Base-by-base conservation (phyloP, 2,329 filamentous ascomycete genomes). In the Neofusicoccum parvum region DNA sequence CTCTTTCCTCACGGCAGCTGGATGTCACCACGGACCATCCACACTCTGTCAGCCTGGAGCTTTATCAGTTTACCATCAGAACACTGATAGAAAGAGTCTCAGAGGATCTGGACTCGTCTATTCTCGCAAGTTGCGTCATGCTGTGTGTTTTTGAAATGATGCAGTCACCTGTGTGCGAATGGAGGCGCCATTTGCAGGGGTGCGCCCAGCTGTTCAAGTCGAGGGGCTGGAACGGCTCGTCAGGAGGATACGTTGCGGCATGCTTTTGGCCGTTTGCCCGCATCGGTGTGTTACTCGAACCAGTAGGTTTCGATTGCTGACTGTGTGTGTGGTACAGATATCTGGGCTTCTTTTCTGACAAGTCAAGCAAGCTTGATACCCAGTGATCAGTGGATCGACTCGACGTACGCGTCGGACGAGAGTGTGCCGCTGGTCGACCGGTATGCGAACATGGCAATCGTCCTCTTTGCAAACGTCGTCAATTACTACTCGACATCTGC, bases 201-300 rank as follows among this genome's bases (percentile, higher is more conserved):
- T 60, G 56, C 17, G 56, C 56, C 3, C 20, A 60, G 41, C 56
- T 60, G 3, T 34, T 60, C 23, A 20, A n/a, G 10, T n/a, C 41
- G 11, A 46, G 27, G 17, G 27, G 27, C 6, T 60, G 56, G 56
- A 60, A 60, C 14, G 56, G 56, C 0, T 60, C 56, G 2, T 34
- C 23, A 10, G 23, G n/a, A 12, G 58, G 58, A 2, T 34, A 34
- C 15, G 43, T 46, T 7, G 32, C 27, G n/a, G 45, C 58, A 12
- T 62, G 58, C 5, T 62, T 62, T 48, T 62, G 58, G 58, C 23
- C 58, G 12, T 62, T 62, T 23, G 58, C 58, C 6, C 58, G 58
- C 23, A 62, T 62, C 2, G 58, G 58, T 62, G 17, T 17, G 39
- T 32, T 1, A 0, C 46, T 14, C 4, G 46, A 10, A 5, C 20